Base-by-base conservation (phyloP, 2,329 filamentous ascomycete genomes). In the Chrysoporthe austroafricana region DNA sequence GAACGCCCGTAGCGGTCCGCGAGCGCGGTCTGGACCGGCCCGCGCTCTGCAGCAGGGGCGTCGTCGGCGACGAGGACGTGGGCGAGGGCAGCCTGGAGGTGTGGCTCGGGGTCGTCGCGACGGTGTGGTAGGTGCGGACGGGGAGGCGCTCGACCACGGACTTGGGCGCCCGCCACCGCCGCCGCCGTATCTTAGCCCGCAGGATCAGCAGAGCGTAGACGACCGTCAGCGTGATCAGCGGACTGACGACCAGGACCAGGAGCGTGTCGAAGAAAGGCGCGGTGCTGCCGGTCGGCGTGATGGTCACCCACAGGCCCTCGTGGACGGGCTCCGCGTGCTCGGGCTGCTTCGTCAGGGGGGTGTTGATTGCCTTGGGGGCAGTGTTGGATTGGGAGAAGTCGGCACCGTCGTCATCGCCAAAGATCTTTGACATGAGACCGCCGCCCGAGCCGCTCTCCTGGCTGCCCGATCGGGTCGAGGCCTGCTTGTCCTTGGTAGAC, bases 121-220 rank as follows among this genome's bases (percentile, higher is more conserved):
- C 92, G 0, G 94, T 97, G 74, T 97, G 94, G 75, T 97, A 99
- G 0, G 94, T 98, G 68, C 95, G 90, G 16, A 99, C 94, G 1
- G 96, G 96, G n/a, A 99, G 85, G 68, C 92, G 90, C 73, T 97
- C 94, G 21, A 99, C 94, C 0, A 99, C 90, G 0, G 93, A 97
- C 79, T 99, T 99, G 5, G 96, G 96, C n/a, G 96, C 96, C 74
- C 96, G 89, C 95, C 96, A 99, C 73, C 95, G 88, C 71, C 95
- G 88, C 69, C 95, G 88, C 62, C 95, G 90, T 73, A 97, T 96
- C 69, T 94, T 91, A 59, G 94, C 94, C 65, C 96, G 90, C 48
- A 98, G 83, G 52, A 98, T 86, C 5, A 98, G 85, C 13, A 98
- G 85, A 14, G 93, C 91, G 76, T 98, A 98, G 1, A 99, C 95